Evolutionary conservation across 345 rosid genomes (phyloP).

Genomic region (Reutealis trisperma): DNA sequence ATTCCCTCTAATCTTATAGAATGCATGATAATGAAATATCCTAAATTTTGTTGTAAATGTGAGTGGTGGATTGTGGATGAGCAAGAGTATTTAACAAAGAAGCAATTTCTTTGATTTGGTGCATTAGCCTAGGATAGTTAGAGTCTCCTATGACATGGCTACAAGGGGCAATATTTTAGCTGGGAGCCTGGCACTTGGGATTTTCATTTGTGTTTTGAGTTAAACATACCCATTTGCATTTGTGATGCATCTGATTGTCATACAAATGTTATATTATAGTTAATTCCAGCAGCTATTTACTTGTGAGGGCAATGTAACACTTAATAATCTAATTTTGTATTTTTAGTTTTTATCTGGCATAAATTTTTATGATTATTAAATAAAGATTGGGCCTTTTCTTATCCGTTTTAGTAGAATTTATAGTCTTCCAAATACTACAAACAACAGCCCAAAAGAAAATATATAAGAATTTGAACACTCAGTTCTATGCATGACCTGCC

Average conservation of each 20-base stretch:
- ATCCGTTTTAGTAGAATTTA: too few relatives aligned
- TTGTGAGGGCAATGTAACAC: not conserved
- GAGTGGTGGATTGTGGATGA: not conserved
- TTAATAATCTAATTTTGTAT: not conserved
- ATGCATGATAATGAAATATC: not conserved
- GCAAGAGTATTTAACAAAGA: not conserved
- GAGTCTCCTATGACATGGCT: not conserved
- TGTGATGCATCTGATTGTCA: slow-evolving; percentile 1
- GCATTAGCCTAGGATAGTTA: not conserved
- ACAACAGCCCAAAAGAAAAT: too few relatives aligned
- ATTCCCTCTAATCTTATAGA: not conserved
- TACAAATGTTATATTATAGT: not conserved
- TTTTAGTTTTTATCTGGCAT: not conserved
- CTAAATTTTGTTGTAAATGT: not conserved
- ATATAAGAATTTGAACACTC: not conserved
- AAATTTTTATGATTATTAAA: not conserved
- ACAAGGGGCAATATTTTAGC: not conserved
- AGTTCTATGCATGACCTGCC: not conserved
- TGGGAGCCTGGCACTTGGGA: not conserved
- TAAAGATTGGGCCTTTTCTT: not conserved
- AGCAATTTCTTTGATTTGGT: not conserved
- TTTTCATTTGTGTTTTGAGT: not conserved
- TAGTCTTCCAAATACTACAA: too few relatives aligned
- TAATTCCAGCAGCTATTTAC: not conserved
- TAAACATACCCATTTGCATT: not conserved